Conservation (phyloP, 257 asterid species). For the Nemophila menziesii region DNA sequence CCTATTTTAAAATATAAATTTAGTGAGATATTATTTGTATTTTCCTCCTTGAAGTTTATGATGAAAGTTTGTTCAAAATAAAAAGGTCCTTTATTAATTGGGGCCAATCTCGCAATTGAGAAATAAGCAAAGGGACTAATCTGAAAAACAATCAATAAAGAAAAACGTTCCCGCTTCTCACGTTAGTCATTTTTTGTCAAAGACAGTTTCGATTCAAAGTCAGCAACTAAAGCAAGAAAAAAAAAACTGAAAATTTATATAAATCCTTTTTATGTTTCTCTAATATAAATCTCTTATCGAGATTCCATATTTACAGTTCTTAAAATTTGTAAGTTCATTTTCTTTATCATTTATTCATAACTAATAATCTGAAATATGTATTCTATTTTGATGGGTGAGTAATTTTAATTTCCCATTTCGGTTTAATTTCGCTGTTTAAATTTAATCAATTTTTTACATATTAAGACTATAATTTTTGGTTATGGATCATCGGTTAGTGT, state of each 20-base stretch:
- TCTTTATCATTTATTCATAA: neutral
- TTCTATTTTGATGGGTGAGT: neutral
- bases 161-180: conserved; percentile 38
- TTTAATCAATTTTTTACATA: neutral
- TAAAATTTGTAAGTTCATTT: conserved; percentile 17
- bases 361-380: too few relatives aligned
- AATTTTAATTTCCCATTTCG: neutral
- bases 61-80: too few relatives aligned
- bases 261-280: neutral
- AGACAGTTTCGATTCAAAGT: conserved; percentile 30
- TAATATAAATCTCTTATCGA: conserved; percentile 1
- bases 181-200: conserved; percentile 12
- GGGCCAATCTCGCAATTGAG: neutral
- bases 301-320: conserved; percentile 4
- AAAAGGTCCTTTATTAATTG: too few relatives aligned
- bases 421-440: neutral
- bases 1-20: too few relatives aligned
- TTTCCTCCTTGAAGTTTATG: too few relatives aligned
- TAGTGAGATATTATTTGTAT: too few relatives aligned
- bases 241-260: too few relatives aligned
- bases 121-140: conserved; percentile 9
- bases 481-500: neutral
- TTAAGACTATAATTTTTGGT: neutral
- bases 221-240: conserved; percentile 1
- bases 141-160: conserved; percentile 13